Conservation (phyloP, 768 basidiomycete species). For the Phaeotremella fagi region DNA sequence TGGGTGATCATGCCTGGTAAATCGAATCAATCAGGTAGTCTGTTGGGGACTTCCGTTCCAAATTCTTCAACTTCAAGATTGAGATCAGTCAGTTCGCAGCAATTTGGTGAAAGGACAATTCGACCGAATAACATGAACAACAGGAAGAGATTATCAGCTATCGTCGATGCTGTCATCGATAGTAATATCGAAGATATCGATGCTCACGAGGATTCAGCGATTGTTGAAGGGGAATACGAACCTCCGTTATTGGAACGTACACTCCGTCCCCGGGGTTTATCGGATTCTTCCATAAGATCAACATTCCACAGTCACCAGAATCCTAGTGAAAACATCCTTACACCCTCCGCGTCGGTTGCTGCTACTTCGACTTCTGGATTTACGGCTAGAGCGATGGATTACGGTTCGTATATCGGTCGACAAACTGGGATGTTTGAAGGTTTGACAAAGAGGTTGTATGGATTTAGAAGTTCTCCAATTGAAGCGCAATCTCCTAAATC, state of each 20-base stretch:
- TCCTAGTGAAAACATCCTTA: background rate
- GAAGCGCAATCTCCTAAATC: conserved; percentile 1
- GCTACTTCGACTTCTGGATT: too few species aligned
- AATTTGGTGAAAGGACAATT: conserved; percentile 28
- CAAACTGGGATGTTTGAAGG: conserved; percentile 10
- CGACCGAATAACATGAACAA: conserved; percentile 18
- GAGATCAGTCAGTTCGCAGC: conserved; percentile 30
- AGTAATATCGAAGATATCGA: conserved; percentile 47
- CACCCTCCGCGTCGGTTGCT: background rate
- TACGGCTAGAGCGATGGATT: conserved; percentile 5
- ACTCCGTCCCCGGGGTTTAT: conserved; percentile 71
- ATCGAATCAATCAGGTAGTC: background rate
- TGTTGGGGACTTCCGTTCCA: background rate
- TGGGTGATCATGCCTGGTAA: conserved; percentile 55
- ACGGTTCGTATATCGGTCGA: background rate
- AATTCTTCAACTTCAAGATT: conserved; percentile 14
- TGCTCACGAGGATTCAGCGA: conserved; percentile 26
- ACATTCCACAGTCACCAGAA: conserved; percentile 59
- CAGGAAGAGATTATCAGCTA: conserved; percentile 28
- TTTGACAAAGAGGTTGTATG: conserved; percentile 13
- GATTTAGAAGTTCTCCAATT: conserved; percentile 10
- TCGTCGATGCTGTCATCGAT: conserved; percentile 74
- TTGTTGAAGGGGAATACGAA: conserved; percentile 32
- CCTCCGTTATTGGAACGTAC: conserved; percentile 58
- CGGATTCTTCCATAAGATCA: conserved; percentile 87